Conservation (phyloP, 441 rosid genomes). For the Arabidopsis lyrata region DNA sequence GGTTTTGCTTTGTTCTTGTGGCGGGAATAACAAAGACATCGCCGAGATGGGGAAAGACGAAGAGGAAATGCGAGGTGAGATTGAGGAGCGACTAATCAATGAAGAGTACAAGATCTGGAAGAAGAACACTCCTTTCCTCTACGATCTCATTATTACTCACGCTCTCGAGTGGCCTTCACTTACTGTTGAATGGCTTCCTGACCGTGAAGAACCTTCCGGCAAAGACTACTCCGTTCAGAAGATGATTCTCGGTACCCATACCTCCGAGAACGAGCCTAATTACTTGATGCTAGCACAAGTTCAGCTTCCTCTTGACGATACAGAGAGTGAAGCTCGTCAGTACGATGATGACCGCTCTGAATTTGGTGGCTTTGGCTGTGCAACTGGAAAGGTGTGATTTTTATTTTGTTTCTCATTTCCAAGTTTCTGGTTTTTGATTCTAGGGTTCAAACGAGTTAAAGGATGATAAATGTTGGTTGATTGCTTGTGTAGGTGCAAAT, state of each 20-base stretch:
- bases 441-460: constrained; percentile 5
- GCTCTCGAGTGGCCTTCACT: constrained; percentile 99
- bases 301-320: constrained; percentile 89
- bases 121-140: constrained; percentile 94
- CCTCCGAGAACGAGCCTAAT: constrained; percentile 97
- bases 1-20: constrained; percentile 43
- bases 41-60: constrained; percentile 86
- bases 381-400: constrained; percentile 76
- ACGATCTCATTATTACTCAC: constrained; percentile 94
- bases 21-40: constrained; percentile 36
- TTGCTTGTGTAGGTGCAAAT: constrained; percentile 70
- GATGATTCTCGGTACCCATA: constrained; percentile 96
- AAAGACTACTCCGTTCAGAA: constrained; percentile 95
- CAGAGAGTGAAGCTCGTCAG: constrained; percentile 88
- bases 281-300: constrained; percentile 95
- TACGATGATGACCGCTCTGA: constrained; percentile 92
- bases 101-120: constrained; percentile 99
- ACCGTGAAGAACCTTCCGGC: constrained; percentile 87
- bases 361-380: constrained; percentile 83
- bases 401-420: background rate
- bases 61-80: constrained; percentile 91
- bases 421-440: background rate
- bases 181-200: constrained; percentile 96
- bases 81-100: constrained; percentile 85
- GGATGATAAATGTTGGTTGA: background rate